phyloP scores from a whole-genome alignment of 495 filamentous ascomycete genomes.

The Talaromyces liani region DNA sequence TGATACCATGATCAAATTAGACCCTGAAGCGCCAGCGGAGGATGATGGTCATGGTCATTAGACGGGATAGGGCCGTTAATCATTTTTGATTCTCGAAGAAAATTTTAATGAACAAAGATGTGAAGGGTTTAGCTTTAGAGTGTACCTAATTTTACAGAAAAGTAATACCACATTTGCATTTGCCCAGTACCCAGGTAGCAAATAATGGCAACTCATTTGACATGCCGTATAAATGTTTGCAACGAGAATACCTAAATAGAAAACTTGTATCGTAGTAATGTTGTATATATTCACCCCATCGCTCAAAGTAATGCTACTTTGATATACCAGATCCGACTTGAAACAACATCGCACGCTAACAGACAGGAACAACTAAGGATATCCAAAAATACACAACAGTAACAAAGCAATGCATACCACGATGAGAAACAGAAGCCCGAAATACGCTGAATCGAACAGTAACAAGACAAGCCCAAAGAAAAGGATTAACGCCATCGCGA shows the following conservation, averaged over 20 bases:
- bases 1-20: constrained; percentile 97
- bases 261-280: neutral
- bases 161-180: neutral
- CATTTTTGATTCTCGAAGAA: neutral
- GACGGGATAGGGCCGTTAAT: neutral
- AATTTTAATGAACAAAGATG: neutral
- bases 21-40: constrained; percentile 71
- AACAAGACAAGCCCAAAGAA: neutral
- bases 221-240: too few relatives aligned
- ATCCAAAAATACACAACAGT: neutral
- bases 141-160: constrained; percentile 4
- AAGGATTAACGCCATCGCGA: constrained; percentile 2
- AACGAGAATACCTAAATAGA: too few relatives aligned
- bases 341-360: constrained; percentile 14
- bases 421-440: constrained; percentile 14
- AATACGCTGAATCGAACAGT: constrained; percentile 8
- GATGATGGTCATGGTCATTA: constrained; percentile 55
- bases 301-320: neutral
- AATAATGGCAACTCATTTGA: too few relatives aligned
- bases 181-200: too few relatives aligned
- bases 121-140: neutral
- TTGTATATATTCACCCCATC: neutral
- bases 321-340: neutral
- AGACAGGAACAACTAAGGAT: constrained; percentile 7
- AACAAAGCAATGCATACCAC: constrained; percentile 15